Evolutionary conservation across 768 basidiomycete genomes (phyloP), one percentile per base, ranked within the genome.

Genomic region (Coprinopsis strossmayeri): DNA sequence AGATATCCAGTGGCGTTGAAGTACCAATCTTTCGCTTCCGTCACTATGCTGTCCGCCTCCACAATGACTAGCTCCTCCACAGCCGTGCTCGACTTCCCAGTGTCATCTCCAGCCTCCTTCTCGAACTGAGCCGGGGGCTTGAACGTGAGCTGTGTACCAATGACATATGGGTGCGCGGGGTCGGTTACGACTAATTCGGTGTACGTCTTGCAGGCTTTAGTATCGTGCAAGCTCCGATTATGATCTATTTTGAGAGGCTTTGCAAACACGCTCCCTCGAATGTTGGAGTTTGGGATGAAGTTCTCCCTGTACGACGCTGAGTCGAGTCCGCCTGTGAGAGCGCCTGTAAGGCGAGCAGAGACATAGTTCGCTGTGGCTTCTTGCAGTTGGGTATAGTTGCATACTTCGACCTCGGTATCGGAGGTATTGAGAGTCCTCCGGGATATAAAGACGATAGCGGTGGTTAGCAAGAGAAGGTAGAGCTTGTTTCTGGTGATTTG

Each of bases 211-310:
- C 50, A 51, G 3, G 23, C 24, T 7, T 17, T 30, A 20, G 50
- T 51, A 45, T 51, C 50, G 44, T 46, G 50, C 13, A 51, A 23
- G 35, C 44, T 46, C 23, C 50, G 50, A 37, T 51, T 51, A 37
- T 51, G 24, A 9, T 45, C 45, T 21, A 51, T 46, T 12, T 26
- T 24, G 21, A 51, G 50, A 11, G 50, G 35, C 9, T 34, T 25
- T 10, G 50, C 17, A 20, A 45, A 45, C 24, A 51, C 23, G 27
- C 50, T 51, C 5, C 18, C 12, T 5, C 13, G 27, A 25, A 51
- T 34, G 18, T 24, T 46, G 25, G 50, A 21, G 30, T 7, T 7
- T 3, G 50, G 25, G 21, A 38, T 28, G 50, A 40, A 46, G 45
- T 51, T 51, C 27, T 51, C 50, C 35, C 25, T 51, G 37, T 51